Evolutionary conservation across 495 filamentous ascomycete genomes (phyloP), one percentile per base, ranked within the genome.

Genomic region (Patellaria atrata): DNA sequence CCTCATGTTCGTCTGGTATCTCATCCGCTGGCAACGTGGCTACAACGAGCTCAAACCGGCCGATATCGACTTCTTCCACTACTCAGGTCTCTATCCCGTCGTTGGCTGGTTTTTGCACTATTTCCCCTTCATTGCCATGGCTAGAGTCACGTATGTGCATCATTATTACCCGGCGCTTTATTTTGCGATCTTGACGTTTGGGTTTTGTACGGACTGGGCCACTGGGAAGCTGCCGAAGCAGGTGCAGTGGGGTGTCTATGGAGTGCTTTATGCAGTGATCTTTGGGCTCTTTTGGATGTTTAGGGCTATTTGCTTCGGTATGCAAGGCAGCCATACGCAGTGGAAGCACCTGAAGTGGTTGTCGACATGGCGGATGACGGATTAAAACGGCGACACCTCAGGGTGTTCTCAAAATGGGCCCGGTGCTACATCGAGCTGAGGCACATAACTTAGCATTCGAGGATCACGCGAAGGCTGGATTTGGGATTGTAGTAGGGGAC

Each of bases 121-220:
- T 50, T 56, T 94, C 29, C 89, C 89, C 14, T 97, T 97, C 59
- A 70, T 94, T 48, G 73, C 84, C 51, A 97, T 97, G 89, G 91
- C 82, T 9, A 79, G 89, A 61, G 89, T 97, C 35, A 97, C 89
- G 17, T 97, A 97, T 55, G 89, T 97, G 29, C 89, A 97, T 57
- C 89, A 97, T 60, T 97, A 97, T 61, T 97, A 96, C 58, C 89
- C 89, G 5, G 89, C 89, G n/a, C 70, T 97, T 3, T 97, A 94
- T 62, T 97, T 94, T 52, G 87, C 89, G 34, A 94, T 97, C 40
- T 63, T 97, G 15, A 74, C 68, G 8, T 71, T 82, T 32, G 91
- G 89, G 29, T 97, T 97, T 63, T 68, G 86, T 35, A 60, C 79
- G 35, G 86, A 97, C 57, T 94, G 82, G 72, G 58, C 77, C 30